Base-by-base conservation (phyloP, 139 green algal genomes). In the Chlorella sp. region DNA sequence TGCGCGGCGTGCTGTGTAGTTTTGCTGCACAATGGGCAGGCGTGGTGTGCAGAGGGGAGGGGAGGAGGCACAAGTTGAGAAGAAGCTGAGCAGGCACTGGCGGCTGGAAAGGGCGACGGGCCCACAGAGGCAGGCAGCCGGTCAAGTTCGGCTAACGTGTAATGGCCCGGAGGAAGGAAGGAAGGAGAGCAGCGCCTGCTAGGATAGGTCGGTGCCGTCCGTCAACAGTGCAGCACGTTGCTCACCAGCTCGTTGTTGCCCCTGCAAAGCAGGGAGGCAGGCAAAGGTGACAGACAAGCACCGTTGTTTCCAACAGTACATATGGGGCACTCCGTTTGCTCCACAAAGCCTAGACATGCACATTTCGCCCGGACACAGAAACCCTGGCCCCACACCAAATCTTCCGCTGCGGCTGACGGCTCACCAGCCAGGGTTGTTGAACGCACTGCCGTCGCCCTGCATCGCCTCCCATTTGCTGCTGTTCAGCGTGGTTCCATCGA, bases 241-340 rank as follows among this genome's bases (percentile, higher is more conserved):
- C 64, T 81, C 75, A 81, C 75, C 79, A 69, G 30, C 16, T 85
- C 79, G 11, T 85, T 85, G 48, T 85, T 85, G 30, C 79, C 79
- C 79, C 79, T 68, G 79, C 79, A 39, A 11, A 0, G 73, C 15
- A 42, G 32, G 34, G 32, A 42, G 73, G 48, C 48, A 57, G n/a
- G n/a, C n/a, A n/a, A n/a, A n/a, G n/a, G n/a, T n/a, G n/a, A n/a
- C n/a, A n/a, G 48, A 57, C 9, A 57, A 57, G 48, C 9, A 9
- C 48, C 7, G 48, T 57, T 57, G 48, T 16, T 57, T n/a, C n/a
- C n/a, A n/a, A n/a, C n/a, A n/a, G n/a, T n/a, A n/a, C n/a, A n/a
- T n/a, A n/a, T n/a, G n/a, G n/a, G n/a, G n/a, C n/a, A n/a, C n/a
- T n/a, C n/a, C n/a, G n/a, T n/a, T n/a, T n/a, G n/a, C 48, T 16